Percentiles rank a stretch among this genome's conserved stretches.
These are phyloP conservation scores for Anthoceros angustus DNA, from an alignment of 225 moss, liverwort and hornwort genomes.

Conservation along the genomic window DNA sequence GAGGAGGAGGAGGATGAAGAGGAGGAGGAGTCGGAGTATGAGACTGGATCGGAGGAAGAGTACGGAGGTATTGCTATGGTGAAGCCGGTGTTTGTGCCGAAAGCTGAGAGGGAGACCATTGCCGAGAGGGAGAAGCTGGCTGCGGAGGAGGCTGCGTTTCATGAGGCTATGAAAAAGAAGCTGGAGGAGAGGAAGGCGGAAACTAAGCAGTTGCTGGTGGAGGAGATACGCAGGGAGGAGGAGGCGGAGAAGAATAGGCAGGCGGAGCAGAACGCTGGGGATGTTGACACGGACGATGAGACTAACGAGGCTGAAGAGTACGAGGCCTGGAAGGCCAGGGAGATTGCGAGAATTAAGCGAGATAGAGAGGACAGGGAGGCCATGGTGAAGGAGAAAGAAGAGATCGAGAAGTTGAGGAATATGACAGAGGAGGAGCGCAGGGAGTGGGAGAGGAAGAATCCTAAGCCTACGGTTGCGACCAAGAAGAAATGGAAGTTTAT, in stretches of 20 bases:
- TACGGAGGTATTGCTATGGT: constrained; percentile 88
- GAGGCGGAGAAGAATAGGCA: constrained; percentile 91
- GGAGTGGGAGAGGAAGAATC: constrained; percentile 98
- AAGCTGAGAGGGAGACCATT: constrained; percentile 82
- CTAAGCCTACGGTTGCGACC: constrained; percentile 56
- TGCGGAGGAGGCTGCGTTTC: constrained; percentile 78
- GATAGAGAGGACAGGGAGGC: constrained; percentile 91
- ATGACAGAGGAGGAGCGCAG: constrained; percentile 97
- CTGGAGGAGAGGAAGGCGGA: constrained; percentile 88
- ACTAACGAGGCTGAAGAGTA: constrained; percentile 94
- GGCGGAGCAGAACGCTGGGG: constrained; percentile 79
- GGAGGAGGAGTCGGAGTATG: constrained; percentile 82
- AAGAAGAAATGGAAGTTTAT: constrained; percentile 99
- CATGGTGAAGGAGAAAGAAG: constrained; percentile 84
- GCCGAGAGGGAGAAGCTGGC: constrained; percentile 82
- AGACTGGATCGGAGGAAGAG: constrained; percentile 96
- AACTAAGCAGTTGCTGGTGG: constrained; percentile 79
- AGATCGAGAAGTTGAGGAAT: constrained; percentile 56
- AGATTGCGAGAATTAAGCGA: constrained; percentile 90
- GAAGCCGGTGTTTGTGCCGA: constrained; percentile 96
- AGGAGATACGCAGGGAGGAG: constrained; percentile 82
- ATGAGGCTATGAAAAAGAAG: constrained; percentile 76
- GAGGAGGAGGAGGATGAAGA: constrained; percentile 92
- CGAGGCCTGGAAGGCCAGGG: constrained; percentile 89
- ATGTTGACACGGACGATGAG: constrained; percentile 91